These are phyloP conservation scores for Groenewaldozyma sp. DNA, from an alignment of 1,139 yeast genomes.

Conservation along the genomic window DNA sequence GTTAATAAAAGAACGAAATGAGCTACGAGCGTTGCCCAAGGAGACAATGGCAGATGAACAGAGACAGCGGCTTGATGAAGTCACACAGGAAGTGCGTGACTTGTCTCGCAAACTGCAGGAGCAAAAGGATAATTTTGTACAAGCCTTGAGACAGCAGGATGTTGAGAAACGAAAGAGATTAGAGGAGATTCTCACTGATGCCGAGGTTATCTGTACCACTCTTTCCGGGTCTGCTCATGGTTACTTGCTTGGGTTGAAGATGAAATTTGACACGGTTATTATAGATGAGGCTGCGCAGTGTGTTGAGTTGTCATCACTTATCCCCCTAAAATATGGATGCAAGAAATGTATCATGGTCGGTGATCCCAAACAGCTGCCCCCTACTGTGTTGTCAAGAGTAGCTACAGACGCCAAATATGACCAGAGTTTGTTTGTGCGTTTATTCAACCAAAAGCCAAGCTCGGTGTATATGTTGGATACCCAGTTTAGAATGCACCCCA, in stretches of 20 bases:
- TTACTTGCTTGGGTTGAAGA: slow-evolving; percentile 61
- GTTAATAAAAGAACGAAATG: slow-evolving; percentile 44
- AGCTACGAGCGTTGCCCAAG: slow-evolving; percentile 27
- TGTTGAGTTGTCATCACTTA: slow-evolving; percentile 85
- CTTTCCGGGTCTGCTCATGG: slow-evolving; percentile 94
- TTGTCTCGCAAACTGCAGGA: slow-evolving; percentile 54
- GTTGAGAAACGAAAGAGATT: slow-evolving; percentile 69
- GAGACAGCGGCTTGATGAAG: slow-evolving; percentile 17
- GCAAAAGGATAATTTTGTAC: slow-evolving; percentile 53
- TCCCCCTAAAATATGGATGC: slow-evolving; percentile 91
- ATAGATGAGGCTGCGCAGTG: slow-evolving; percentile 98
- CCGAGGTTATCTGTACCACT: slow-evolving; percentile 87
- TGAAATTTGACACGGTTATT: slow-evolving; percentile 84
- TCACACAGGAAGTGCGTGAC: slow-evolving; percentile 33
- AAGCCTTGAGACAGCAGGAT: slow-evolving; percentile 66
- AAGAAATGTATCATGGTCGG: slow-evolving; percentile 94
- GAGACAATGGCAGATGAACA: slow-evolving; percentile 30
- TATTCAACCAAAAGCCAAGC: slow-evolving; percentile 60
- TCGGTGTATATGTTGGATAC: slow-evolving; percentile 72
- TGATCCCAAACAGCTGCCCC: slow-evolving; percentile 97
- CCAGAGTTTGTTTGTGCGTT: slow-evolving; percentile 87
- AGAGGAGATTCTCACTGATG: slow-evolving; percentile 59
- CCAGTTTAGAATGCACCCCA: slow-evolving; percentile 99
- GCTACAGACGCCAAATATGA: slow-evolving; percentile 78
- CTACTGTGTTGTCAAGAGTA: slow-evolving; percentile 89